Evolutionary conservation across 176 grass and related monocot genomes (phyloP).

Genomic region (Ananas comosus): DNA sequence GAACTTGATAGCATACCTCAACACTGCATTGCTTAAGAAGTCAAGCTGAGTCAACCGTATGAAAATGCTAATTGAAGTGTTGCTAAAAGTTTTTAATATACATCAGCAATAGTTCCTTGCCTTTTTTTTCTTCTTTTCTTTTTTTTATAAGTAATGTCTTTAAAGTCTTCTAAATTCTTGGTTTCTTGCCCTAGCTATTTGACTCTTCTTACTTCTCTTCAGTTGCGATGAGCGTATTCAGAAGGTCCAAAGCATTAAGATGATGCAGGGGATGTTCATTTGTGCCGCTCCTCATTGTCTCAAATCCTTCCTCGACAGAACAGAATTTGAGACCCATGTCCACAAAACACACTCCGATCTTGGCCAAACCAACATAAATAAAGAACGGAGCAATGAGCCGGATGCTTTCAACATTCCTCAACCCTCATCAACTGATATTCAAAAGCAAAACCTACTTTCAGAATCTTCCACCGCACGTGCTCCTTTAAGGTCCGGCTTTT

Average conservation of each 20-base stretch:
- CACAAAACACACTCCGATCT: conserved; percentile 54
- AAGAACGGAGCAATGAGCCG: conserved; percentile 47
- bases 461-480: conserved; percentile 72
- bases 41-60: no score
- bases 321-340: conserved; percentile 72
- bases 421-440: conserved; percentile 43
- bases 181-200: conserved; percentile 5
- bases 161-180: neutral
- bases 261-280: conserved; percentile 96
- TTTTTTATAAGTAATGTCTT: neutral
- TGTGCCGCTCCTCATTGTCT: conserved; percentile 93
- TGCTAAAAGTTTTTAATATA: neutral
- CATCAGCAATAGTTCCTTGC: neutral
- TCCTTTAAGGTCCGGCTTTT: conserved; percentile 43
- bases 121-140: neutral
- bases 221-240: conserved; percentile 97
- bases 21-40: no score
- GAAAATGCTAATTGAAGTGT: neutral
- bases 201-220: conserved; percentile 29
- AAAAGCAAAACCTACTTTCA: conserved; percentile 48
- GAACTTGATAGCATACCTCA: no score
- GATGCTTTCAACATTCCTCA: conserved; percentile 47
- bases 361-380: conserved; percentile 38
- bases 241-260: conserved; percentile 92
- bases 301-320: conserved; percentile 81